Percentiles rank a stretch among this genome's conserved stretches.
Evolutionary conservation across 1,139 yeast species (phyloP).

Genomic region (Saccharomyces pastorianus): DNA sequence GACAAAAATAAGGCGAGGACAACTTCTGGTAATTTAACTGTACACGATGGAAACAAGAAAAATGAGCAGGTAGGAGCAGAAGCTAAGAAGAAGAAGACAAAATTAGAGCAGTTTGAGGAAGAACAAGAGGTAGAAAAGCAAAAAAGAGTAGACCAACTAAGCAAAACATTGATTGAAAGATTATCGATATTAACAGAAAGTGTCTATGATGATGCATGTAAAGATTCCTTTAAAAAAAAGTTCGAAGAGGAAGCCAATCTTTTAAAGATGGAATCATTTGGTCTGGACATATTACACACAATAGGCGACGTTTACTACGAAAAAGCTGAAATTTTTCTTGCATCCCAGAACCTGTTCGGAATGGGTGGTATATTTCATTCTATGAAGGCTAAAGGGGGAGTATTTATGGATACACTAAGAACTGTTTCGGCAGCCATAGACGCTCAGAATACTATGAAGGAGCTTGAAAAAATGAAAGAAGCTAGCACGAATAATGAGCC

Average conservation of each 20-base stretch:
- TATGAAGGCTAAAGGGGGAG: conserved; percentile 77
- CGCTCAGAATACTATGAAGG: conserved; percentile 83
- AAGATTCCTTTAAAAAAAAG: conserved; percentile 60
- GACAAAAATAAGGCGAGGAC: not conserved
- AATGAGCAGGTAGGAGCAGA: not conserved
- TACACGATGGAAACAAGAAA: not conserved
- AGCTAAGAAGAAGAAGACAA: conserved; percentile 37
- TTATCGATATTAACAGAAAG: conserved; percentile 79
- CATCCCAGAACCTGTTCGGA: conserved; percentile 69
- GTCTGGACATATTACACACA: conserved; percentile 80
- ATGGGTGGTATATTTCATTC: conserved; percentile 78
- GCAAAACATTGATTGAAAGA: conserved; percentile 55
- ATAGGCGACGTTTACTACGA: conserved; percentile 71
- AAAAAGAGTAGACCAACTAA: conserved; percentile 60
- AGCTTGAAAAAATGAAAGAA: conserved; percentile 63
- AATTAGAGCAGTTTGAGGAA: conserved; percentile 67
- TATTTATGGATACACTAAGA: conserved; percentile 75
- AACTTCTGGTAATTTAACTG: not conserved
- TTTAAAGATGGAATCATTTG: conserved; percentile 89
- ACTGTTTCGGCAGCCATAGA: conserved; percentile 83
- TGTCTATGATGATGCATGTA: conserved; percentile 60
- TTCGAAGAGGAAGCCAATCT: conserved; percentile 77
- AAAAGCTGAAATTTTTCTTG: conserved; percentile 51
- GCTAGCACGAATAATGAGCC: conserved; percentile 37
- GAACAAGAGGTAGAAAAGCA: conserved; percentile 65